Conservation (phyloP, 2,329 filamentous ascomycete genomes). For the Penicillium sp. region DNA sequence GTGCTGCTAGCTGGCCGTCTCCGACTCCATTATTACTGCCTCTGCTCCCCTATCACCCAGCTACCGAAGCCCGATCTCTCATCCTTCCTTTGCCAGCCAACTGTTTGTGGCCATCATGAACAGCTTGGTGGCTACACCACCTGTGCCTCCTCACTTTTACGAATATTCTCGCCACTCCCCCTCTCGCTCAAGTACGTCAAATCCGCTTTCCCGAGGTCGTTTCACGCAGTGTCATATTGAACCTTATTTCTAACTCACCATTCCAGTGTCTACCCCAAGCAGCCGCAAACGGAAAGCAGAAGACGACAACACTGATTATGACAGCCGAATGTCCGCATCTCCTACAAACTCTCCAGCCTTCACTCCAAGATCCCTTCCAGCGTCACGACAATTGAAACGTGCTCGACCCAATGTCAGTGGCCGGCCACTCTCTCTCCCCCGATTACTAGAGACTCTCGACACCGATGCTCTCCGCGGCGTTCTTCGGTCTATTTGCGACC, state of each 20-base stretch:
- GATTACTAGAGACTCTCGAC: slow-evolving; percentile 93
- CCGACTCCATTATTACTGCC: slow-evolving; percentile 16
- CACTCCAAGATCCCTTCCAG: slow-evolving; percentile 68
- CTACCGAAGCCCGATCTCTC: slow-evolving; percentile 28
- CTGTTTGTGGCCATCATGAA: slow-evolving; percentile 59
- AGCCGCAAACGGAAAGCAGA: slow-evolving; percentile 87
- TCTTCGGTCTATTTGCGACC: slow-evolving; percentile 88
- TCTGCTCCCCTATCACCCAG: slow-evolving; percentile 13
- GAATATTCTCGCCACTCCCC: slow-evolving; percentile 64
- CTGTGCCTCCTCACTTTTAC: slow-evolving; percentile 67
- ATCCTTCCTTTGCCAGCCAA: slow-evolving; percentile 32
- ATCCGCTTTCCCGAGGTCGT: slow-evolving; percentile 15
- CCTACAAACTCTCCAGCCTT: slow-evolving; percentile 81
- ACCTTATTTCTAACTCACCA: slow-evolving; percentile 25
- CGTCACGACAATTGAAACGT: slow-evolving; percentile 71
- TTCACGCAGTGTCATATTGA: not conserved
- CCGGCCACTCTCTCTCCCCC: slow-evolving; percentile 67
- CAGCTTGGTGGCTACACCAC: slow-evolving; percentile 62
- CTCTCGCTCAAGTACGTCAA: slow-evolving; percentile 60
- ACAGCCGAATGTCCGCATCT: slow-evolving; percentile 90
- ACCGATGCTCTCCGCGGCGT: slow-evolving; percentile 81
- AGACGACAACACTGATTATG: slow-evolving; percentile 64
- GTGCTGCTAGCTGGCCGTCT: slow-evolving; percentile 15
- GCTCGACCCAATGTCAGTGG: slow-evolving; percentile 71
- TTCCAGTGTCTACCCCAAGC: slow-evolving; percentile 45